Base-by-base conservation (phyloP, 345 rosid genomes). In the Acer yangbiense region DNA sequence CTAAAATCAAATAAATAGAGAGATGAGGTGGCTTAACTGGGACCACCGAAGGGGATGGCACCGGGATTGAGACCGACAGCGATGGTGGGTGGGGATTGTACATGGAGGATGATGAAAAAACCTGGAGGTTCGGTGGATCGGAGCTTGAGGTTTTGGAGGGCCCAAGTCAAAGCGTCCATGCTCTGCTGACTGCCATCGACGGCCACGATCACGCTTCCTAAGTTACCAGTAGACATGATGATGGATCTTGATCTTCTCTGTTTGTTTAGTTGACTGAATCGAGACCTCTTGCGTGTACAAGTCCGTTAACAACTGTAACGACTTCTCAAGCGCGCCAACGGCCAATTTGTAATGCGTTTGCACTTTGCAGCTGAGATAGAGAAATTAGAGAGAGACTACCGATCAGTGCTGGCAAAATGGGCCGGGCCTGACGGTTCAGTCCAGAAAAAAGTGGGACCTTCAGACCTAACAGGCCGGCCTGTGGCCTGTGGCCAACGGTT, bases 151-250 rank as follows among this genome's bases (percentile, higher is more conserved):
- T 92, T 93, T 80, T 86, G 88, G 9, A 93, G 89, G 69, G 92
- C 93, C 97, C 96, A 95, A 65, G 76, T 84, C 72, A 93, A 82
- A 82, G 98, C 93, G 82, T 84, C 82, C 97, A 96, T 92, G 87
- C 99, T 93, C 84, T 90, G 90, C 74, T 96, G 94, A 86, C 90
- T 92, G 81, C 98, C 95, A 82, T 93, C 97, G 4, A 93, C 97
- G 64, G 97, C 88, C 48, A 93, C 87, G 68, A 92, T 82, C 80
- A 93, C 97, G 82, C 88, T 83, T 39, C 84, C 86, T 68, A 93
- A 79, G 67, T 91, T 86, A 11, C 92, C 87, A 23, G 91, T 11
- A 35, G 39, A 4, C 78, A 90, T 88, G 80, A 35, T 71, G 46
- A 35, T 35, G 6, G 39, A 35, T 35, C 39, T 35, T 35, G 46